Percentiles rank a stretch among this genome's conserved stretches.
phyloP scores from a whole-genome alignment of 345 rosid genomes.

The Lenwebbia sp. region DNA sequence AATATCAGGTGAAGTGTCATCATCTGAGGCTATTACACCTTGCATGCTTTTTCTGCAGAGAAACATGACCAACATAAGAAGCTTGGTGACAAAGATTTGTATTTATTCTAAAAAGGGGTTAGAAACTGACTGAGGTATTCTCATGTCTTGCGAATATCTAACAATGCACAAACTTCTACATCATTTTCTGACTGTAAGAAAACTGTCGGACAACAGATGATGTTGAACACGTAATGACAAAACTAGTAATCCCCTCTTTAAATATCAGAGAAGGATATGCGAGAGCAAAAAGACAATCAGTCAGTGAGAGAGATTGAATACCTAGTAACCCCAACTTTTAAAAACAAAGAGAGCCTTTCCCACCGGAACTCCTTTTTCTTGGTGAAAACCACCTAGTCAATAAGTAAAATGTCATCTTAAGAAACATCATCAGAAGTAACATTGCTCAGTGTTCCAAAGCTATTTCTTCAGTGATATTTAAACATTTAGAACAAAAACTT shows the following conservation, averaged over 20 bases:
- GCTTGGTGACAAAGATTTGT: background rate
- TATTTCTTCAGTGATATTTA: background rate
- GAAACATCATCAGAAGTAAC: background rate
- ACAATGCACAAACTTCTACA: background rate
- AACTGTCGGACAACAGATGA: background rate
- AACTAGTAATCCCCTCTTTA: background rate
- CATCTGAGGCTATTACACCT: conserved; percentile 15
- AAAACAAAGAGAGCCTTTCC: conserved; percentile 71
- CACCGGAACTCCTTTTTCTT: conserved; percentile 79
- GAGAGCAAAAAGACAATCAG: background rate
- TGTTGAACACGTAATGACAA: background rate
- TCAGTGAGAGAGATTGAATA: conserved; percentile 2
- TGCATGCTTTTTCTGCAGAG: conserved; percentile 44
- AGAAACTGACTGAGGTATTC: background rate
- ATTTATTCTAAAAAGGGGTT: background rate
- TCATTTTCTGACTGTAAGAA: background rate
- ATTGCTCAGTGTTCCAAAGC: background rate
- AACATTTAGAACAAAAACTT: background rate
- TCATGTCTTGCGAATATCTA: background rate
- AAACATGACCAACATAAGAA: background rate
- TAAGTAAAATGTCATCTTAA: background rate
- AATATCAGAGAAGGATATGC: background rate
- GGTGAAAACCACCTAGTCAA: conserved; percentile 57
- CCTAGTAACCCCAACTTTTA: conserved; percentile 61
- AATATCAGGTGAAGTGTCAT: conserved; percentile 23